These are phyloP conservation scores for Lachnellula subtilissima DNA, from an alignment of 2,329 filamentous ascomycete genomes.

Conservation along the genomic window DNA sequence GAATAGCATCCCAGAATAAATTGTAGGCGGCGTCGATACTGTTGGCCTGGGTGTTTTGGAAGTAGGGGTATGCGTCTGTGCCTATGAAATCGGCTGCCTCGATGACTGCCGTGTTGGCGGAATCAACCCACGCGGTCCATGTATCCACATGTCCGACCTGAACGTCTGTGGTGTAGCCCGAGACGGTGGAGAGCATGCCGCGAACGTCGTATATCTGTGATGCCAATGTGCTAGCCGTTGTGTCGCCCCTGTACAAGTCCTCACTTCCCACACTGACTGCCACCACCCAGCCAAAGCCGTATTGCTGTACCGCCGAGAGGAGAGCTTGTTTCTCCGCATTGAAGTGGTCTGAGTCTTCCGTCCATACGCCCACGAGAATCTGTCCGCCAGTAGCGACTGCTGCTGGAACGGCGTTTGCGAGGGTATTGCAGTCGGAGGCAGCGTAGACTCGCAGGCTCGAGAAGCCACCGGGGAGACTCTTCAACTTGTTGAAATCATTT, in stretches of 20 bases:
- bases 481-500: conserved; percentile 56
- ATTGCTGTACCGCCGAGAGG: conserved; percentile 48
- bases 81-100: conserved; percentile 60
- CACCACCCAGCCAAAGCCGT: conserved; percentile 56
- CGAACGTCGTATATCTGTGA: conserved; percentile 47
- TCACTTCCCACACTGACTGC: conserved; percentile 63
- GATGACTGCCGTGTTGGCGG: conserved; percentile 55
- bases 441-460: conserved; percentile 59
- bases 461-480: conserved; percentile 47
- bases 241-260: conserved; percentile 57
- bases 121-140: conserved; percentile 59
- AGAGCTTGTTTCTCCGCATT: conserved; percentile 57
- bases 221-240: conserved; percentile 36
- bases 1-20: conserved; percentile 45
- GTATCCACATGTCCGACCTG: conserved; percentile 65
- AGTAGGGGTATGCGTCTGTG: conserved; percentile 64
- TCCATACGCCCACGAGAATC: conserved; percentile 63
- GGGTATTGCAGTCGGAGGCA: conserved; percentile 47
- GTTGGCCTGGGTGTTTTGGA: conserved; percentile 53
- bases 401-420: conserved; percentile 47
- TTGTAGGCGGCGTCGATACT: conserved; percentile 48
- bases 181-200: conserved; percentile 44
- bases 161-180: conserved; percentile 44
- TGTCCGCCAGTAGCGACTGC: conserved; percentile 56
- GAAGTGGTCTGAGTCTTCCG: conserved; percentile 50